Percentiles rank a stretch among this genome's conserved stretches.
Evolutionary conservation across 2,329 filamentous ascomycete species (phyloP).

Genomic region (Epichloe bromicola): DNA sequence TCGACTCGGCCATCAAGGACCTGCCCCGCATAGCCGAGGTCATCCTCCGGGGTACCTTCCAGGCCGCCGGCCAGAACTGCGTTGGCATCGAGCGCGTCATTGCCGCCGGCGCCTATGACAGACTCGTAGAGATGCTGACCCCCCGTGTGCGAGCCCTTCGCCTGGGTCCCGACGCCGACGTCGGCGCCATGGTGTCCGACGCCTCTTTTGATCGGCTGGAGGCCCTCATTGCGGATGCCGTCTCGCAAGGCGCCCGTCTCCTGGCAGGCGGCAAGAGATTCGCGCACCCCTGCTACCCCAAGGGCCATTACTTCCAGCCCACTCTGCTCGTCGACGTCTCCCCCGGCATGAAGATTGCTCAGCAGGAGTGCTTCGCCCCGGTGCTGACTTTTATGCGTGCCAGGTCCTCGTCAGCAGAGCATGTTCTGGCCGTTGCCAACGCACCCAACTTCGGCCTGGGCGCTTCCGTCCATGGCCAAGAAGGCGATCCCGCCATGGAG

Average conservation of each 20-base stretch:
- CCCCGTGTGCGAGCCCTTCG: constrained; percentile 66
- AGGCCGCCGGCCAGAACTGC: constrained; percentile 93
- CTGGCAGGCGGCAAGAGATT: constrained; percentile 66
- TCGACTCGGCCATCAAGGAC: constrained; percentile 59
- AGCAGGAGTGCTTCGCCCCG: constrained; percentile 85
- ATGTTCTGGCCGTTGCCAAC: constrained; percentile 71
- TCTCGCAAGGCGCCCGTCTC: constrained; percentile 64
- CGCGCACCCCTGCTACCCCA: constrained; percentile 57
- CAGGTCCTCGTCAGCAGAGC: constrained; percentile 38
- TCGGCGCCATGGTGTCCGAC: constrained; percentile 82
- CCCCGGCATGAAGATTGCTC: constrained; percentile 72
- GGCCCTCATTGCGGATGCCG: constrained; percentile 61
- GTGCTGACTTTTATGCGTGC: constrained; percentile 78
- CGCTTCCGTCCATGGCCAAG: constrained; percentile 71
- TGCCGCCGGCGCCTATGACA: constrained; percentile 63
- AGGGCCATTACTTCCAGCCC: constrained; percentile 83
- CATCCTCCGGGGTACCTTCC: constrained; percentile 84
- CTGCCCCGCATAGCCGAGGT: constrained; percentile 66
- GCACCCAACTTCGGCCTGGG: constrained; percentile 76
- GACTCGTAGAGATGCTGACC: constrained; percentile 55
- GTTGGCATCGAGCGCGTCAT: constrained; percentile 93
- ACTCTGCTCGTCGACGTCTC: constrained; percentile 88
- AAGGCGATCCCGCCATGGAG: constrained; percentile 44
- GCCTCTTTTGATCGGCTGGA: constrained; percentile 66
- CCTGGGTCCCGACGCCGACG: constrained; percentile 64